phyloP scores from a whole-genome alignment of 2,329 filamentous ascomycete genomes.

The Xylariaceae sp. region DNA sequence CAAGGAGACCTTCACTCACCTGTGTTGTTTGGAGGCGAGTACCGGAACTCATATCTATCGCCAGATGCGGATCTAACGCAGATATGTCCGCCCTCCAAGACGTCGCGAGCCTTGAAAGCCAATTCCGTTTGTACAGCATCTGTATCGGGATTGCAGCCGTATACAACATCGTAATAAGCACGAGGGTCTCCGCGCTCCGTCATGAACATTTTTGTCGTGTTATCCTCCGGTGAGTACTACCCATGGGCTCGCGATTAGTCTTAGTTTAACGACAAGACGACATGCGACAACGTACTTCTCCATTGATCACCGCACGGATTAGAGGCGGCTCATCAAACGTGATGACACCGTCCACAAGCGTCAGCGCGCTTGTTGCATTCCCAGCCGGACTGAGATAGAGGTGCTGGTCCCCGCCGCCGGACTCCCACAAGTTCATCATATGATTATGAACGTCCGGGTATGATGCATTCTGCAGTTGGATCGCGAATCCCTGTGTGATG shows the following conservation, averaged over 20 bases:
- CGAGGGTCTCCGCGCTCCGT: slow-evolving; percentile 47
- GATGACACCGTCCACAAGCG: slow-evolving; percentile 44
- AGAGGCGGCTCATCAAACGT: slow-evolving; percentile 33
- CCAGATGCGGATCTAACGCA: slow-evolving; percentile 43
- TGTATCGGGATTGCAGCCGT: slow-evolving; percentile 46
- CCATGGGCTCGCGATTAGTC: neutral
- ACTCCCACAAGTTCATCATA: slow-evolving; percentile 42
- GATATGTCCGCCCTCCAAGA: slow-evolving; percentile 41
- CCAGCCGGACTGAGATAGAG: slow-evolving; percentile 44
- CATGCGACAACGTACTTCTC: slow-evolving; percentile 40
- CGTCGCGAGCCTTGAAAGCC: slow-evolving; percentile 37
- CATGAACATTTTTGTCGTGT: slow-evolving; percentile 53
- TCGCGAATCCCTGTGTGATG: slow-evolving; percentile 39
- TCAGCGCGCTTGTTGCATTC: slow-evolving; percentile 40
- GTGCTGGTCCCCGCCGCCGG: slow-evolving; percentile 44
- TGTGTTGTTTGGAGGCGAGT: slow-evolving; percentile 44
- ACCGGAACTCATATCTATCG: slow-evolving; percentile 46
- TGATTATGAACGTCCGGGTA: slow-evolving; percentile 42
- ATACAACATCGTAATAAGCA: slow-evolving; percentile 44
- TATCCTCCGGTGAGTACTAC: slow-evolving; percentile 46
- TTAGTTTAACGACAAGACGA: neutral
- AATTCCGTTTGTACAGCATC: slow-evolving; percentile 44
- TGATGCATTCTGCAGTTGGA: slow-evolving; percentile 42
- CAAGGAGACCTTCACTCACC: slow-evolving; percentile 29
- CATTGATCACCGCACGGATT: slow-evolving; percentile 46